Evolutionary conservation across 257 asterid species (phyloP).

Genomic region (Nicotiana tomentosiformis): DNA sequence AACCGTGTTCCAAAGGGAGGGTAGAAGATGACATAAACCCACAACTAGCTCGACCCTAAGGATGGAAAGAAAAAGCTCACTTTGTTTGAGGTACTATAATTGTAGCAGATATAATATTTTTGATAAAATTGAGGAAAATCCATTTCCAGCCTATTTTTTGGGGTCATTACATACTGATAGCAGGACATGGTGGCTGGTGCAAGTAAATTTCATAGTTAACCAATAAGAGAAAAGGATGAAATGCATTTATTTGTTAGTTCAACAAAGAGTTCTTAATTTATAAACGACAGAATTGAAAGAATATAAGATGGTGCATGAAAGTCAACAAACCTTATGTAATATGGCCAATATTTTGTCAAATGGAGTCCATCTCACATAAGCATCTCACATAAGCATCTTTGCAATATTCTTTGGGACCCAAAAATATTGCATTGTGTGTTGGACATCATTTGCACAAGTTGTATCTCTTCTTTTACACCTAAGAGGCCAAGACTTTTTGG

Average conservation of each 20-base stretch:
- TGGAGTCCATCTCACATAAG: too few species aligned
- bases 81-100: background rate
- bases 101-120: background rate
- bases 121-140: background rate
- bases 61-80: background rate
- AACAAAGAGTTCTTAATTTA: background rate
- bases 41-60: background rate
- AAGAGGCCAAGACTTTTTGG: too few species aligned
- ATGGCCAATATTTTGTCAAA: too few species aligned
- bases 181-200: too few species aligned
- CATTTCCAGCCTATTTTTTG: background rate
- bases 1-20: background rate
- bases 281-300: background rate
- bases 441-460: too few species aligned
- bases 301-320: background rate
- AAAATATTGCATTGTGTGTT: too few species aligned
- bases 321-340: slow-evolving; percentile 49
- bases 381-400: too few species aligned
- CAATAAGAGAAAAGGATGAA: background rate
- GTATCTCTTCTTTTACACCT: too few species aligned
- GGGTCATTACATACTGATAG: too few species aligned
- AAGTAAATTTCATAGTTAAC: too few species aligned
- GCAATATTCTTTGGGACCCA: too few species aligned
- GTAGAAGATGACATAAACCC: background rate
- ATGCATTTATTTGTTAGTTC: background rate